Conservation (phyloP, 1,139 yeast genomes). For the Yamadazyma blattariae region DNA sequence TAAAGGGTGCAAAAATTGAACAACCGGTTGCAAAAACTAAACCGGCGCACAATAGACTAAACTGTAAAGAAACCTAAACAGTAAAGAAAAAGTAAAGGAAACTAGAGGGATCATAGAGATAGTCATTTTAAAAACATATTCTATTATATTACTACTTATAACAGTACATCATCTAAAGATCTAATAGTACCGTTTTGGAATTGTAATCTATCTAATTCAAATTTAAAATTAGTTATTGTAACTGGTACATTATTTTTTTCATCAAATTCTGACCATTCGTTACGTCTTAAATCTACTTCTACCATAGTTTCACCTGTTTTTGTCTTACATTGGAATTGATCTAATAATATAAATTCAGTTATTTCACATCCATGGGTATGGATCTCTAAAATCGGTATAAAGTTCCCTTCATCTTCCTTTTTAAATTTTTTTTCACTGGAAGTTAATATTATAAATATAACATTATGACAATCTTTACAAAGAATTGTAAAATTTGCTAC, state of each 20-base stretch:
- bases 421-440: constrained; percentile 19
- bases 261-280: constrained; percentile 91
- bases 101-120: too few species aligned
- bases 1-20: too few species aligned
- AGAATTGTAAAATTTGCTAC: constrained; percentile 74
- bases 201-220: constrained; percentile 27
- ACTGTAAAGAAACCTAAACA: too few species aligned
- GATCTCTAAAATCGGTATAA: constrained; percentile 49
- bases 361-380: constrained; percentile 82
- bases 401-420: constrained; percentile 23
- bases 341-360: constrained; percentile 61
- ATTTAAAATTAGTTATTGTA: constrained; percentile 63
- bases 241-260: constrained; percentile 75
- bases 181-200: constrained; percentile 3
- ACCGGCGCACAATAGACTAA: too few species aligned
- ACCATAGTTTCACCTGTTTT: constrained; percentile 48
- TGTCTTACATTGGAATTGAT: constrained; percentile 55
- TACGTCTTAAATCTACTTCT: constrained; percentile 66
- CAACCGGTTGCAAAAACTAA: too few species aligned
- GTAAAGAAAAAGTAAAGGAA: too few species aligned
- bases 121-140: too few species aligned
- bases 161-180: constrained; percentile 1
- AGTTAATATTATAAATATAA: constrained; percentile 9
- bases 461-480: constrained; percentile 56
- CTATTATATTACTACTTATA: too few species aligned